Base-by-base conservation (phyloP, 352 stramenopile species). In the Phytophthora fragariae region DNA sequence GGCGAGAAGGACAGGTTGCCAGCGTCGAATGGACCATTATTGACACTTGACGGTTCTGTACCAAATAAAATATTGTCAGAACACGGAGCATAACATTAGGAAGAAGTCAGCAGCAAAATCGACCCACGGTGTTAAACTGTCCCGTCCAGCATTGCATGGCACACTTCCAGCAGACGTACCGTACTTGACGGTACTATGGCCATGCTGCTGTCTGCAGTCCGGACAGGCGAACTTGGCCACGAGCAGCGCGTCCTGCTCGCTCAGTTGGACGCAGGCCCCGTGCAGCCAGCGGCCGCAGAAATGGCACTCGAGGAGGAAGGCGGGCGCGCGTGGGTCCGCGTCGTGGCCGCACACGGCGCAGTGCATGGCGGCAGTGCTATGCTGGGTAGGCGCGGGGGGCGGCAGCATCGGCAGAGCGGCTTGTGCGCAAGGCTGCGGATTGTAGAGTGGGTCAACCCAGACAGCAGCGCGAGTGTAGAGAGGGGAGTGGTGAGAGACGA, bases 221-320 rank as follows among this genome's bases (percentile, higher is more conserved):
- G 58, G 56, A 44, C 86, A 93, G 2, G 82, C 82, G 62, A 85
- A 90, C 54, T 89, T 83, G 59, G 82, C 65, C 27, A 91, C 80
- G 24, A 79, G 76, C 70, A 93, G 80, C 44, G 81, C 84, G 57
- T 90, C 82, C 27, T 82, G 73, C 58, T 93, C 86, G 71, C 46
- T 89, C 47, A 92, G 46, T 29, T 85, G 70, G 24, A 80, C 73
- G 72, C 86, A 93, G 27, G 63, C 72, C 17, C 84, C 84, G 63
- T 93, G 86, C 54, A 85, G 76, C 86, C 86, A 93, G n/a, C 72
- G 79, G 17, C 75, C 72, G 68, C 86, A 93, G 74, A 82, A 91
- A 62, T 90, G 82, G 62, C 84, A 93, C 60, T 92, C 84, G 55
- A 93, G 52, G 29, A 91, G 76, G 71, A 93, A 92, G 62, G 73